Base-by-base conservation (phyloP, 73 alveolate genomes). In the Stentor coeruleus region DNA sequence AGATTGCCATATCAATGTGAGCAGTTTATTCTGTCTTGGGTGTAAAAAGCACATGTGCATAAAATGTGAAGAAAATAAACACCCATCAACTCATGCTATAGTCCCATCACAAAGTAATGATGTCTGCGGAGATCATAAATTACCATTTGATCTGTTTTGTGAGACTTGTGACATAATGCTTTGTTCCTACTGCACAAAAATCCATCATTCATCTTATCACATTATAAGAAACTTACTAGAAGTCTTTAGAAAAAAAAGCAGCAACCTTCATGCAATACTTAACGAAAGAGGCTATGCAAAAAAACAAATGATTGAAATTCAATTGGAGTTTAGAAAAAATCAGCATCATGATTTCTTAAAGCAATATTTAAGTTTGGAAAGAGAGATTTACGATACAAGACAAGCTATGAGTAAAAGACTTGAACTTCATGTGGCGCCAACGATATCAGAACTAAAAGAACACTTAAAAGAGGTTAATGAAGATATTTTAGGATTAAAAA, bases 11-110 rank as follows among this genome's bases (percentile, higher is more conserved):
- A 66, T 31, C 33, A 26, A 20, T 20, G 33, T 40, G 33, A 66
- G 79, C 33, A 20, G 49, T 26, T 37, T 66, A 26, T 66, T 20
- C 39, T 66, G 79, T 66, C 37, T 66, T 28, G 79, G 79, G 40
- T 66, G 79, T 66, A 66, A 66, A 66, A 66, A 66, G 39, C 79
- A 66, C 33, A 20, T 66, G n/a, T 66, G 79, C 79, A 26, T 66
- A 33, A 20, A 20, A 66, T 66, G 79, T 66, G 79, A 66, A 33
- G 15, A 20, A 66, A 33, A 33, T 26, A 20, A 31, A 20, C 79
- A 66, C 37, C 79, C 79, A 20, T 26, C 36, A 1, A 66, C 36
- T 11, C 79, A 66, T 33, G 15, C 36, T 15, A 33, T 31, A 0
- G 79, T 66, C 0, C 39, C 79, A 20, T 20, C 79, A 28, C 42